Evolutionary conservation across 78 protist species (phyloP), one percentile per base, ranked within the genome.

Genomic region (Paratrimastix pyriformis): DNA sequence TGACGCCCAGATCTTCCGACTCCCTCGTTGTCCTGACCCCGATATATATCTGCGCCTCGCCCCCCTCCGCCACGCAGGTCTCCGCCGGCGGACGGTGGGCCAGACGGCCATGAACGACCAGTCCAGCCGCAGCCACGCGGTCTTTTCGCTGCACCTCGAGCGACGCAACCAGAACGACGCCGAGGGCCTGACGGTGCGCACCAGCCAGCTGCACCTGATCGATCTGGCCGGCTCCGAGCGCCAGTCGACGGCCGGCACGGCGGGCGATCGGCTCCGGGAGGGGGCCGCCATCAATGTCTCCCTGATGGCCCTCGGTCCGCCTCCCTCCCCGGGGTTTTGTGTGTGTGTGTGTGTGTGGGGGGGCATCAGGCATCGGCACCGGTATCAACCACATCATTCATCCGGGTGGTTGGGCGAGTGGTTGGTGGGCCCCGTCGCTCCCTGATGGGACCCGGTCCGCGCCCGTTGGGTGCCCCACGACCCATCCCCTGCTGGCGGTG

Each of bases 161-260:
- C n/a, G n/a, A n/a, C n/a, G n/a, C 68, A 62, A 15, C 42, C 11
- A 35, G 68, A 62, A n/a, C n/a, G n/a, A n/a, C n/a, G n/a, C n/a
- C 15, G 21, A 18, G 37, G 18, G 68, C 45, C 29, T 15, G 11
- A 15, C 42, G 18, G 18, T 62, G 13, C 15, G 15, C 68, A 26
- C 29, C 68, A 62, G 68, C 21, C 15, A 62, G 18, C 21, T 62
- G 13, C 68, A 62, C 21, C 37, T 62, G 11, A 21, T 62, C 29
- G 68, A 62, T 33, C 37, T 62, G 68, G 68, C 68, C 13, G 68
- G 68, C 11, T 62, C 68, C 11, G 68, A 62, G 21, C 11, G 68
- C 13, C 68, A 62, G 18, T 29, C 15, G 18, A 62, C 42, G 18
- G 21, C 68, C 24, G 68, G 68, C 13, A 62, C 15, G 13, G 37